Base-by-base conservation (phyloP, 768 basidiomycete species). In the Chalciporus sphaerocephalus region DNA sequence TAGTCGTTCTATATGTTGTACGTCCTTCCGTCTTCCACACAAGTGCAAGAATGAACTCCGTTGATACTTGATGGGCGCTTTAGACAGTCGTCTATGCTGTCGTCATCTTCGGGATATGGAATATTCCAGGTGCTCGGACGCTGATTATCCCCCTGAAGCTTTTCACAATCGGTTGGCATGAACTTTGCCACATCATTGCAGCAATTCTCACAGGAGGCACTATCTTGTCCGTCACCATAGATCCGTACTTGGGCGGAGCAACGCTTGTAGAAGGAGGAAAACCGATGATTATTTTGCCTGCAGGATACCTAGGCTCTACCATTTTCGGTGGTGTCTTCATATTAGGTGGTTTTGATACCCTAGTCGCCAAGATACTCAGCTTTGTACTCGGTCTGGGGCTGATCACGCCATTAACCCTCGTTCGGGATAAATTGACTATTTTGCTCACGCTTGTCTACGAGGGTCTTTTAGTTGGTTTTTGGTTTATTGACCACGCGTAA, bases 401-500 rank as follows among this genome's bases (percentile, higher is more conserved):
- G 21, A 67, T 95, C n/a, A 78, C 85, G 23, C 93, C 93, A 1
- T 73, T 95, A 38, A 79, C 83, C 12, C 81, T 94, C 22, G 91
- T 94, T 28, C 78, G 91, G 47, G 90, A 93, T 61, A 94, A 94
- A 74, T 56, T 95, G 92, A 95, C 93, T 20, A 92, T 94, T 55
- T 48, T 87, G 9, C 76, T 95, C 33, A 93, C 90, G 18, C 55
- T 89, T 18, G 62, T 82, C 9, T 94, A 91, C 55, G 92, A 96
- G 65, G 92, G 79, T 8, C 68, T 96, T 18, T 72, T 97, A 38
- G 78, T 97, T 46, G 93, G 90, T 0, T 89, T 97, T 54, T 96
- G 94, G 93, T 96, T 95, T 62, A 81, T 93, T 35, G 91, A 85
- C 59, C 94, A 97, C 64, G 92, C 76, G 91, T 86, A 64, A 54